Base-by-base conservation (phyloP, 305 asterid species). In the Coffea humblotiana region DNA sequence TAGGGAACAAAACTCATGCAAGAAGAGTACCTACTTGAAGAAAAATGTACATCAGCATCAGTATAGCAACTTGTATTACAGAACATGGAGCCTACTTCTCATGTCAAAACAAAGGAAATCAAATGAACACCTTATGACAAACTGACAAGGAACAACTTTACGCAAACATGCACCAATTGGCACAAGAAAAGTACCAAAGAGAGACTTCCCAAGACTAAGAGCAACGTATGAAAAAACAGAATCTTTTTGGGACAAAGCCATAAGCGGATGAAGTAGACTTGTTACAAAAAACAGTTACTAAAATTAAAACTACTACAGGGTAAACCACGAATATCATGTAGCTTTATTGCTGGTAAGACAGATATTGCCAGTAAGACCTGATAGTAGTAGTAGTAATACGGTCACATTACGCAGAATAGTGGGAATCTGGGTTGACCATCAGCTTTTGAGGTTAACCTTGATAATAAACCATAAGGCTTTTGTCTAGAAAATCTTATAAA, bases 1-100 rank as follows among this genome's bases (percentile, higher is more conserved):
- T 80, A 93, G 82, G 68, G 92, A 90, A 86, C 97, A 94, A 81
- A 96, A 96, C 91, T 96, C 99, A 27, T 91, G 97, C 90, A 96
- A 88, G 87, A 96, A 96, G 84, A 77, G 89, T 78, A 95, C 93
- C 98, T 95, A 77, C 79, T n/a, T 60, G 71, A 51, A 78, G 52
- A 61, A 19, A 56, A 69, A 70, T 37, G 61, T 19, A 75, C 75
- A 45, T 74, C 18, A 75, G 67, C 18, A 32, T 10, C 63, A 52
- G 67, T 79, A 63, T 49, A 67, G 68, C 61, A 56, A 58, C 35
- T 72, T 68, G 51, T 18, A 72, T 3, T 72, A 72, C 43, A 72
- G 4, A 72, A 72, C 19, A 7, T 18, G 25, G 49, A 25, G 27
- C 23, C 35, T 18, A 32, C 27, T 2, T 68, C 60, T 10, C 64